Base-by-base conservation (phyloP, 23 red algal species). In the Porphyridium purpureum region DNA sequence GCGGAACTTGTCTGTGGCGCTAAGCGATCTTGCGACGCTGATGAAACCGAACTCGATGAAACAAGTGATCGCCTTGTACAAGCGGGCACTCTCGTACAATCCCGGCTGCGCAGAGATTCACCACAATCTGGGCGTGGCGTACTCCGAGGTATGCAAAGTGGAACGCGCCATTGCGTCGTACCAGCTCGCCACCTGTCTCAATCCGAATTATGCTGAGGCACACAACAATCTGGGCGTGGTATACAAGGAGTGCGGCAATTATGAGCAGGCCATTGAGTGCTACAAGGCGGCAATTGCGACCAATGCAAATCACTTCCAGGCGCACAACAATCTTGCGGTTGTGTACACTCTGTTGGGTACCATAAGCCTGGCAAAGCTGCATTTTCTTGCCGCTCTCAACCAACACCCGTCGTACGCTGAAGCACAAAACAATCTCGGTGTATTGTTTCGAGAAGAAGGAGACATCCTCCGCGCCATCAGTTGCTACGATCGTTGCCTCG, bases 241-340 rank as follows among this genome's bases (percentile, higher is more conserved):
- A 3, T 61, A 85, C 62, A 85, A 85, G 64, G 66, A 74, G 46
- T 52, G 71, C 21, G 69, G 80, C 17, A 85, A 85, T 49, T 35
- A 72, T 26, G 57, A 85, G 27, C 33, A 38, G 25, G 68, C 80
- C 8, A 52, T 85, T 27, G 80, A 63, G 15, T 74, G 53, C 35
- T 85, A 85, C 58, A 77, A 76, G 38, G 59, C 56, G 34, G 80
- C 80, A 4, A 9, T 85, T 19, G 33, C 38, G 49, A 49, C 50
- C 27, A 64, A 85, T 50, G 38, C 49, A 11, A 59, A 76, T 21
- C 64, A 85, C 47, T 64, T 68, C 58, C 66, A 85, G 36, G 73
- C 80, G 19, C 80, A 85, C 15, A 74, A 73, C n/a, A 66, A 85
- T 19, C 63, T 85, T 61, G 80, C 80, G 7, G 80, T 85, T 6